phyloP scores from a whole-genome alignment of 2,329 filamentous ascomycete species.

The Seiridium unicorne region DNA sequence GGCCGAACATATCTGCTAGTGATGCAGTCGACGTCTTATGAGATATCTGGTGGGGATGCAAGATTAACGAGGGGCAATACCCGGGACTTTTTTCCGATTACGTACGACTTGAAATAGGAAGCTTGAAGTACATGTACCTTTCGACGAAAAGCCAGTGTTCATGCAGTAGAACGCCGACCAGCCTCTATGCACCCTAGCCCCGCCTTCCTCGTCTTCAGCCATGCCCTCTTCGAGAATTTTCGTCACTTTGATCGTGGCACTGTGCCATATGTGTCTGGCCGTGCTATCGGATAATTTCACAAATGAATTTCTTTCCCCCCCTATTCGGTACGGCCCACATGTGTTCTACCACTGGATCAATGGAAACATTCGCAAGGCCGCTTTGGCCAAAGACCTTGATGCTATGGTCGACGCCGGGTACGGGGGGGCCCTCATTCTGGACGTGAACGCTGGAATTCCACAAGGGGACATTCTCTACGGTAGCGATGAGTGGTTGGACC shows the following conservation, averaged over 20 bases:
- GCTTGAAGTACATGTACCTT: too few species aligned
- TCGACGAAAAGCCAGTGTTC: too few species aligned
- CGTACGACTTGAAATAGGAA: too few species aligned
- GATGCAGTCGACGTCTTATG: background rate
- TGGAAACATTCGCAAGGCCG: background rate
- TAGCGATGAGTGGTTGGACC: background rate
- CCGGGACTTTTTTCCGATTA: background rate
- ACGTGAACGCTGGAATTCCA: background rate
- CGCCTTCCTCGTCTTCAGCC: background rate
- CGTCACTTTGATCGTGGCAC: background rate
- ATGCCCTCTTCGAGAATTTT: background rate
- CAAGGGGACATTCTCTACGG: background rate
- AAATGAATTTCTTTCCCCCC: background rate
- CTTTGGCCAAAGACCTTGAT: background rate
- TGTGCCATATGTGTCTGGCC: background rate
- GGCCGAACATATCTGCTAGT: background rate
- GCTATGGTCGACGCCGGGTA: background rate
- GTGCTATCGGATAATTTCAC: background rate
- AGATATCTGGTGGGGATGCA: background rate
- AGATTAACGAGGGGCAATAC: background rate
- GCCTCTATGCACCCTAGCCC: background rate
- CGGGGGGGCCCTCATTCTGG: background rate
- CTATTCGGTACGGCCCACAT: background rate
- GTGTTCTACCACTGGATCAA: background rate
- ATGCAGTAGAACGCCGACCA: background rate